Conservation (phyloP, 2,329 filamentous ascomycete genomes). For the Penicillium sp. region DNA sequence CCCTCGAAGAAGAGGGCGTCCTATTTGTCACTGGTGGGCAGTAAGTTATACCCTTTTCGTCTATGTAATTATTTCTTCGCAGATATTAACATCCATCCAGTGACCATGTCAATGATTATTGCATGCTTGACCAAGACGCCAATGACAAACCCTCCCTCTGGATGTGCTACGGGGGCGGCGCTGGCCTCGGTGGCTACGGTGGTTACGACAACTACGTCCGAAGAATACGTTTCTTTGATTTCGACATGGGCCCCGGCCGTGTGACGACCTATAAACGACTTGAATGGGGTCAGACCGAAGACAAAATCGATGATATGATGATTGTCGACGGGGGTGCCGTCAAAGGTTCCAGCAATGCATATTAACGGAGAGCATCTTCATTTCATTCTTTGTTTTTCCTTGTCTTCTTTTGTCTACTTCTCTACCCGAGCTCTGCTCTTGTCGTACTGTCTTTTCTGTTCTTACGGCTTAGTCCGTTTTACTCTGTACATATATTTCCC, state of each 20-base stretch:
- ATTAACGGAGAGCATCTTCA: conserved; percentile 5
- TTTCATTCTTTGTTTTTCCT: neutral
- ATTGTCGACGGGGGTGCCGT: conserved; percentile 64
- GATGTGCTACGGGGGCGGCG: conserved; percentile 97
- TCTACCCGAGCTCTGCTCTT: conserved; percentile 8
- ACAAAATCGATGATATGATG: conserved; percentile 62
- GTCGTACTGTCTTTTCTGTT: conserved; percentile 18
- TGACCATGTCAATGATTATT: conserved; percentile 98
- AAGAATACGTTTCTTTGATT: conserved; percentile 84
- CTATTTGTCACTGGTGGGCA: conserved; percentile 90
- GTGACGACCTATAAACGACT: conserved; percentile 92
- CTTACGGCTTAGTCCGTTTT: conserved; percentile 7
- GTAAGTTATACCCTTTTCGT: conserved; percentile 55
- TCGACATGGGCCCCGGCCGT: conserved; percentile 87
- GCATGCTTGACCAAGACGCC: conserved; percentile 67
- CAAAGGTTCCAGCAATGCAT: conserved; percentile 34
- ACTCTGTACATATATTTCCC: conserved; percentile 26
- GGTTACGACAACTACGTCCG: conserved; percentile 86
- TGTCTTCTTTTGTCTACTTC: conserved; percentile 1
- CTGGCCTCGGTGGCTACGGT: conserved; percentile 92
- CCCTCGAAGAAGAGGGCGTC: conserved; percentile 81
- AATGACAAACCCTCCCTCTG: conserved; percentile 72
- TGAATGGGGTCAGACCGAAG: conserved; percentile 64
- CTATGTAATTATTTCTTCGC: neutral
- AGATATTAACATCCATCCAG: conserved; percentile 46